Evolutionary conservation across 148 eudicot genomes (phyloP).

Genomic region (Mesembryanthemum crystallinum): DNA sequence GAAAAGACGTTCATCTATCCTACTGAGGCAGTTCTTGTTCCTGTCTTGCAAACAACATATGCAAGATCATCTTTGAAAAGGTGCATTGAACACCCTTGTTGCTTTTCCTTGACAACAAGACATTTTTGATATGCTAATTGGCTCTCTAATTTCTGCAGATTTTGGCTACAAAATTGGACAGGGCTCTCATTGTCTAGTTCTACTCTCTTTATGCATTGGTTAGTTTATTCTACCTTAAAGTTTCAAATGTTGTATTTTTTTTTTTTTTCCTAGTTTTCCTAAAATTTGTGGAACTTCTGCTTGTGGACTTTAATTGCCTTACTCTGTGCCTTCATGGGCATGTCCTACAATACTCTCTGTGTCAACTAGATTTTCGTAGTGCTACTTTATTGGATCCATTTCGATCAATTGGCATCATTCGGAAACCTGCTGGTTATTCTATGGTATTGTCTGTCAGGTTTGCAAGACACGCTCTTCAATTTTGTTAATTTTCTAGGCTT

Average conservation of each 20-base stretch:
- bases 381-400: too few relatives aligned
- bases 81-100: slow-evolving; percentile 27
- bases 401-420: background rate
- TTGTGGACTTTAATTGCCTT: background rate
- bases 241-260: slow-evolving; percentile 8
- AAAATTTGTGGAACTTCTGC: slow-evolving; percentile 5
- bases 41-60: slow-evolving; percentile 75
- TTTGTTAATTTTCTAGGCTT: background rate
- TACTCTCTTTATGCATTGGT: slow-evolving; percentile 73
- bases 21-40: slow-evolving; percentile 85
- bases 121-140: background rate
- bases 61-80: slow-evolving; percentile 82
- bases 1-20: slow-evolving; percentile 83
- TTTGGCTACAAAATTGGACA: slow-evolving; percentile 94
- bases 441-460: background rate
- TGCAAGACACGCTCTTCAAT: background rate
- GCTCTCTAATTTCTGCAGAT: slow-evolving; percentile 45
- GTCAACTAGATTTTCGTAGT: background rate
- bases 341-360: background rate
- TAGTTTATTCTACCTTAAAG: slow-evolving; percentile 25
- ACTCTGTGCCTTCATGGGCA: background rate
- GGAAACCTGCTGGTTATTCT: background rate
- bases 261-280: background rate
- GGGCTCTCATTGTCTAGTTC: slow-evolving; percentile 69
- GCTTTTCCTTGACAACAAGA: slow-evolving; percentile 1